Base-by-base conservation (phyloP, 2,329 filamentous ascomycete genomes). In the Chlorencoelia australis region DNA sequence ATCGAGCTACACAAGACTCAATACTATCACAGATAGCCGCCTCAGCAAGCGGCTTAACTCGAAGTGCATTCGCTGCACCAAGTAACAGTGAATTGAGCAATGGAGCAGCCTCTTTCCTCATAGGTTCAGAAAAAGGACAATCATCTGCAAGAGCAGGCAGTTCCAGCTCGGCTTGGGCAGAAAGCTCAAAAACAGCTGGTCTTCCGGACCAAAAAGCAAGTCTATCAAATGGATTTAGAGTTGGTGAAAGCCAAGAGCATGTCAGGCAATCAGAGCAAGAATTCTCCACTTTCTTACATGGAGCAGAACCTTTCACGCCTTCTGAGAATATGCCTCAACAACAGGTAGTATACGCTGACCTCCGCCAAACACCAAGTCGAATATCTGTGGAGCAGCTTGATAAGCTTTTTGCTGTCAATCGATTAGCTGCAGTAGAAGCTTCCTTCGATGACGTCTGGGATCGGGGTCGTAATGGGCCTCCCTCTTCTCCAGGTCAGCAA, bases 1-100 rank as follows among this genome's bases (percentile, higher is more conserved):
- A n/a, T n/a, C n/a, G n/a, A n/a, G n/a, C n/a, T n/a, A n/a, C 40
- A 10, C 21, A 40, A 18, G 30, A 41, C 13, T 50, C 50, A 11
- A 20, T 55, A 5, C 29, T 54, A 3, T 48, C 47, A 26, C 42
- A 51, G 36, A 42, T 57, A 30, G 40, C 46, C 35, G 47, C 50
- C 32, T 64, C 61, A 17, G 61, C 61, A 19, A 51, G 47, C 9
- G 50, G 52, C 1, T 52, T 64, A 19, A 44, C 58, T 15, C 50
- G 51, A 15, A 54, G 52, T 43, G 46, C 53, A n/a, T 54, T 63
- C 30, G 37, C 47, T 15, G 35, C 45, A 4, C 41, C 46, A 30
- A 40, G 27, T 22, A 30, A 30, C 24, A 45, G 41, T 24, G 48
- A 50, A 19, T 10, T 53, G 5, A 48, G 42, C 46, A 39, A 49